Conservation (phyloP, 148 eudicot genomes). For the Chenopodium formosanum region DNA sequence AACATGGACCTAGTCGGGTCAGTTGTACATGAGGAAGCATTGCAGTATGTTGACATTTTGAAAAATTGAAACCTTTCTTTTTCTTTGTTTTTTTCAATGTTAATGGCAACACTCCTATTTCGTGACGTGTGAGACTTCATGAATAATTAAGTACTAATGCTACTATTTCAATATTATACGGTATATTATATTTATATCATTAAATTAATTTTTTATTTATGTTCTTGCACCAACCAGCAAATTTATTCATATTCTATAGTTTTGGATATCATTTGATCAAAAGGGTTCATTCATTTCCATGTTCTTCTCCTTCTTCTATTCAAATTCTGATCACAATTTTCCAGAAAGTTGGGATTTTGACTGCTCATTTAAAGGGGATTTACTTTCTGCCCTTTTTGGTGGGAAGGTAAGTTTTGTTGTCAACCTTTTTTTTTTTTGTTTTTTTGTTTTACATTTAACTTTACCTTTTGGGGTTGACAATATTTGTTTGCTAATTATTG, state of each 20-base stretch:
- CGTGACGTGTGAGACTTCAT: constrained; percentile 39
- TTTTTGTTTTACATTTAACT: neutral
- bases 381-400: constrained; percentile 22
- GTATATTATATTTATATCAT: neutral
- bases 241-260: neutral
- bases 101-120: constrained; percentile 23
- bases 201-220: neutral
- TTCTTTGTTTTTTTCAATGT: constrained; percentile 5
- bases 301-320: neutral
- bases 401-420: constrained; percentile 23
- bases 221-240: constrained; percentile 2
- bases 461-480: constrained; percentile 24
- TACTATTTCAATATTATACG: neutral
- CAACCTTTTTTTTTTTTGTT: constrained; percentile 20
- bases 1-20: neutral
- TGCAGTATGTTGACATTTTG: neutral
- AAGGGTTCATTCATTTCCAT: neutral
- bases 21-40: neutral
- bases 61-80: neutral
- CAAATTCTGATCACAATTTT: neutral
- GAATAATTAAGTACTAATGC: neutral
- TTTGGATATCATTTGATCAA: constrained; percentile 32
- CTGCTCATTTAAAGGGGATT: neutral
- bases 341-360: constrained; percentile 30
- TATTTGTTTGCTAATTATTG: neutral